phyloP scores from a whole-genome alignment of 257 asterid species.

The Ligustrum vulgare region DNA sequence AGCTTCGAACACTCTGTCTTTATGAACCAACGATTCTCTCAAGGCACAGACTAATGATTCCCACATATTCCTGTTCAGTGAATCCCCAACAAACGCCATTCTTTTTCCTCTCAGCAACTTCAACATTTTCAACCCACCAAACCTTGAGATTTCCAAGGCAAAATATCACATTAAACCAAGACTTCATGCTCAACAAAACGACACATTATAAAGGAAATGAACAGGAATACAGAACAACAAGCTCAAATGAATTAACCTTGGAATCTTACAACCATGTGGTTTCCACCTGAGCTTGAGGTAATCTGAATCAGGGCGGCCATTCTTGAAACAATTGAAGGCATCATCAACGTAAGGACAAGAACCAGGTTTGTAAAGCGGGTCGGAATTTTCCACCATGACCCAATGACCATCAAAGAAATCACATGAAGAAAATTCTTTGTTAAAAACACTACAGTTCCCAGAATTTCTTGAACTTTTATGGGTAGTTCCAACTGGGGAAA shows the following conservation, averaged over 20 bases:
- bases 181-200: neutral
- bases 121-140: conserved; percentile 57
- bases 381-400: conserved; percentile 34
- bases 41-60: conserved; percentile 58
- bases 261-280: conserved; percentile 53
- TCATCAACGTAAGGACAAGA: conserved; percentile 52
- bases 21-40: conserved; percentile 39
- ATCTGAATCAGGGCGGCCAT: conserved; percentile 53
- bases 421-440: conserved; percentile 26
- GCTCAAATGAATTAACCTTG: conserved; percentile 40
- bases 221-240: neutral
- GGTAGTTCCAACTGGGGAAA: conserved; percentile 8
- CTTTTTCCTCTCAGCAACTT: conserved; percentile 50
- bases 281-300: conserved; percentile 52
- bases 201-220: neutral
- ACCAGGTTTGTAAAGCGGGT: conserved; percentile 46
- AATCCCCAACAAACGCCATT: conserved; percentile 69
- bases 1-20: conserved; percentile 42
- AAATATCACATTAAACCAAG: neutral
- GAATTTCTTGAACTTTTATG: conserved; percentile 14
- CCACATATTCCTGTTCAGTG: conserved; percentile 73
- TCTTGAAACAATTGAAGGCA: conserved; percentile 61
- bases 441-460: neutral
- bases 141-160: conserved; percentile 29
- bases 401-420: conserved; percentile 57